Evolutionary conservation across 805 yeast species (phyloP).

Genomic region (Clavispora vitiphila): DNA sequence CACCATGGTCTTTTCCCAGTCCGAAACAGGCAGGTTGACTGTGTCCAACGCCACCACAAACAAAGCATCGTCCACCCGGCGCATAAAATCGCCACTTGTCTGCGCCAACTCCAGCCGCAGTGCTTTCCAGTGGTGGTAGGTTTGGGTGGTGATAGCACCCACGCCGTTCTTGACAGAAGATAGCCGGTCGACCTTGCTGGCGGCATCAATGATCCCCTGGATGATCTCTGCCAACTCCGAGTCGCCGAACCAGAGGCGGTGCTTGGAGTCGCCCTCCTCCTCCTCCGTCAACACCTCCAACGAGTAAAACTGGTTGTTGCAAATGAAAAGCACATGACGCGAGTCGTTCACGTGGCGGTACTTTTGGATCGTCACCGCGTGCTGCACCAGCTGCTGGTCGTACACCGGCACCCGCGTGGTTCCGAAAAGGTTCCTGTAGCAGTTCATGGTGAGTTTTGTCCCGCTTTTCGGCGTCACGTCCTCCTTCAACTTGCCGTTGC

Average conservation of each 20-base stretch:
- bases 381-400: constrained; percentile 14
- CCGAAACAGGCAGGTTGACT: constrained; percentile 38
- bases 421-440: constrained; percentile 65
- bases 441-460: constrained; percentile 59
- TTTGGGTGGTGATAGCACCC: constrained; percentile 53
- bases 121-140: constrained; percentile 43
- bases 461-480: constrained; percentile 52
- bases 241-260: constrained; percentile 49
- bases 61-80: constrained; percentile 43
- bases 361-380: constrained; percentile 36
- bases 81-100: constrained; percentile 33
- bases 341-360: constrained; percentile 29
- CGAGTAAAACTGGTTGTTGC: constrained; percentile 46
- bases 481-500: constrained; percentile 48
- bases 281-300: constrained; percentile 43
- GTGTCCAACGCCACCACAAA: constrained; percentile 50
- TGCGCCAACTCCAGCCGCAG: constrained; percentile 39
- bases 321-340: constrained; percentile 46
- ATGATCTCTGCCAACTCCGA: constrained; percentile 44
- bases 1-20: constrained; percentile 44
- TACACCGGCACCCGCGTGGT: constrained; percentile 49
- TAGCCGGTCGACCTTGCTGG: constrained; percentile 28
- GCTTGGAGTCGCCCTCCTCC: constrained; percentile 17
- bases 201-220: constrained; percentile 38
- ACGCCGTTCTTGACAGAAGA: constrained; percentile 42